phyloP scores from a whole-genome alignment of 1,139 yeast species.

The Protomyces inouyei region DNA sequence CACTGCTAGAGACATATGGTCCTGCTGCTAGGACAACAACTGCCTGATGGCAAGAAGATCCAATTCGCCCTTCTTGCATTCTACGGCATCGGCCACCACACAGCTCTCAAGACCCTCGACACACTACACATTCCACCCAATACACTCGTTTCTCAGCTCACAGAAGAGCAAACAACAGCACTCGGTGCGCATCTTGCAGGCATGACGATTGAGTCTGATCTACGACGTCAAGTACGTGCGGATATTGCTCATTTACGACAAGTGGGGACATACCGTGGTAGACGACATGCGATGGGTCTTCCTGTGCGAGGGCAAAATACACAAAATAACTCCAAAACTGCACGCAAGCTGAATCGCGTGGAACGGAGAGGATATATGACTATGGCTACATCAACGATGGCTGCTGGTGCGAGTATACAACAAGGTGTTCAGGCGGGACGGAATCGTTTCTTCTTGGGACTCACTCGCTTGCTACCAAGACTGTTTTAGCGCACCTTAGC shows the following conservation, averaged over 20 bases:
- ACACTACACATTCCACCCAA: conserved; percentile 84
- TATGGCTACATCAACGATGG: not conserved
- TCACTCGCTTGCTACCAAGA: not conserved
- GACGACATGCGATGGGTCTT: conserved; percentile 74
- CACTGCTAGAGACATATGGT: conserved; percentile 8
- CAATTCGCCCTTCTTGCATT: conserved; percentile 40
- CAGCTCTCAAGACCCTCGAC: conserved; percentile 78
- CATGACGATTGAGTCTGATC: conserved; percentile 78
- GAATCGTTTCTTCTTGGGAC: not conserved
- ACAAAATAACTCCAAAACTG: conserved; percentile 83
- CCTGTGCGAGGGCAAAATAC: conserved; percentile 87
- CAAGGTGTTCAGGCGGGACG: not conserved
- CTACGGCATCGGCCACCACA: conserved; percentile 73
- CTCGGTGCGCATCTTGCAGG: conserved; percentile 81
- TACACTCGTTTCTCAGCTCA: conserved; percentile 89
- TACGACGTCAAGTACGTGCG: conserved; percentile 68
- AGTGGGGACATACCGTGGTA: conserved; percentile 82
- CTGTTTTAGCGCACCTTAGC: not conserved
- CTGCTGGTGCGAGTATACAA: not conserved
- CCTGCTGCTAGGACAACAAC: conserved; percentile 25
- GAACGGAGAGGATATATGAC: conserved; percentile 39
- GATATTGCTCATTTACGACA: conserved; percentile 75
- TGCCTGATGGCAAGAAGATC: conserved; percentile 27
- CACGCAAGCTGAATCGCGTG: conserved; percentile 72
- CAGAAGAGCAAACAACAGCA: conserved; percentile 81